A percentile compares a stretch with the other conserved stretches of the same genome.
Evolutionary conservation across 2,329 filamentous ascomycete genomes (phyloP).

Genomic region (Pestalotiopsis sp.): DNA sequence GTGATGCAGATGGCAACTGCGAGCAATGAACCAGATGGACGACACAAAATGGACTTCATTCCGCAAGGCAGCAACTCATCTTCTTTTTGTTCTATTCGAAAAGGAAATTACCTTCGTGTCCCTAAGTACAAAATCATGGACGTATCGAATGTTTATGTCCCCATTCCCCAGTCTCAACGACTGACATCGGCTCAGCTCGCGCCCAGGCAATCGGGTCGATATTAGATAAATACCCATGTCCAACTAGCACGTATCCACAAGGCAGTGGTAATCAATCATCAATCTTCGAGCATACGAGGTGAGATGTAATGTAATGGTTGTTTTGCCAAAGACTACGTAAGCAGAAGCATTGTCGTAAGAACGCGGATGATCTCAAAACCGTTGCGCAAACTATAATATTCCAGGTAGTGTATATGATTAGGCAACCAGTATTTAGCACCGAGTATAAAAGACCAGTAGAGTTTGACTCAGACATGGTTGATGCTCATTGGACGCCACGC

Average conservation of each 20-base stretch:
- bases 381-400: background rate
- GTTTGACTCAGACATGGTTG: background rate
- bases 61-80: too few species aligned
- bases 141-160: constrained; percentile 7
- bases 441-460: background rate
- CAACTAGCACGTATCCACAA: background rate
- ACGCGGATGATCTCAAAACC: background rate
- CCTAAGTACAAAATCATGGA: background rate
- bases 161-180: constrained; percentile 11
- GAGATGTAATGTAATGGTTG: background rate
- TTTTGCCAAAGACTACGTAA: background rate
- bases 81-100: background rate
- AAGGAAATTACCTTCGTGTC: constrained; percentile 4
- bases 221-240: background rate
- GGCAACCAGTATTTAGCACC: background rate
- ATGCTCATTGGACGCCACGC: background rate
- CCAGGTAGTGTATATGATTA: background rate
- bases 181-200: constrained; percentile 11
- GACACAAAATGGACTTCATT: background rate
- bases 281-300: background rate
- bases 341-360: background rate
- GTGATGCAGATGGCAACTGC: background rate
- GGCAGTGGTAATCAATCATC: background rate
- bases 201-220: background rate
- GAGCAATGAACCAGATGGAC: background rate